Percentiles rank a stretch among this genome's conserved stretches.
These are phyloP conservation scores for Helicocarpus griseus DNA, from an alignment of 2,329 filamentous ascomycete genomes.

Conservation along the genomic window DNA sequence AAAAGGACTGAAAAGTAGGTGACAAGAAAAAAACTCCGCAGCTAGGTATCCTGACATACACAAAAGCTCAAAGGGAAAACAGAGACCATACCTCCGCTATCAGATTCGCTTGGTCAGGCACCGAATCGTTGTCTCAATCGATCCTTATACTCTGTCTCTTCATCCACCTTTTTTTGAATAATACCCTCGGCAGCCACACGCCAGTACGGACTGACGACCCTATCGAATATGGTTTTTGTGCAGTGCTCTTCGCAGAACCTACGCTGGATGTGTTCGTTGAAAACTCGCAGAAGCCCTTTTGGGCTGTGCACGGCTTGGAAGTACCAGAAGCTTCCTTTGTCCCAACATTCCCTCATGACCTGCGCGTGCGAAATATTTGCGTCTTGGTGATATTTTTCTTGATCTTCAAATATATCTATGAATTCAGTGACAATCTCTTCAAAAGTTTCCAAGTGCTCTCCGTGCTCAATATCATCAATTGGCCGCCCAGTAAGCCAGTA, in stretches of 20 bases:
- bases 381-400: neutral
- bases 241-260: slow-evolving; percentile 7
- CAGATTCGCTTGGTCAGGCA: neutral
- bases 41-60: neutral
- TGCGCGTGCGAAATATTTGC: slow-evolving; percentile 3
- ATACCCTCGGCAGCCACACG: slow-evolving; percentile 3
- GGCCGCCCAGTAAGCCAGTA: slow-evolving; percentile 10
- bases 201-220: slow-evolving; percentile 12
- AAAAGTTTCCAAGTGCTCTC: slow-evolving; percentile 28
- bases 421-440: slow-evolving; percentile 7
- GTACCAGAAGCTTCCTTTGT: slow-evolving; percentile 20
- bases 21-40: neutral
- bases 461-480: slow-evolving; percentile 7
- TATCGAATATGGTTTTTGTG: slow-evolving; percentile 10
- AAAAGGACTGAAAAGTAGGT: neutral
- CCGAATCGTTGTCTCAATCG: slow-evolving; percentile 5
- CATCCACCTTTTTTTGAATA: slow-evolving; percentile 12
- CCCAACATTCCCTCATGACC: slow-evolving; percentile 15
- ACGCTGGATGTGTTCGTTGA: slow-evolving; percentile 20
- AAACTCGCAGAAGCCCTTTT: slow-evolving; percentile 16
- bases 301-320: slow-evolving; percentile 18
- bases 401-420: slow-evolving; percentile 2
- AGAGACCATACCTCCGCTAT: no score
- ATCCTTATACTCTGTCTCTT: slow-evolving; percentile 12
- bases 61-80: no score